Evolutionary conservation across 2,329 filamentous ascomycete species (phyloP).

Genomic region (Colletotrichum destructivum): DNA sequence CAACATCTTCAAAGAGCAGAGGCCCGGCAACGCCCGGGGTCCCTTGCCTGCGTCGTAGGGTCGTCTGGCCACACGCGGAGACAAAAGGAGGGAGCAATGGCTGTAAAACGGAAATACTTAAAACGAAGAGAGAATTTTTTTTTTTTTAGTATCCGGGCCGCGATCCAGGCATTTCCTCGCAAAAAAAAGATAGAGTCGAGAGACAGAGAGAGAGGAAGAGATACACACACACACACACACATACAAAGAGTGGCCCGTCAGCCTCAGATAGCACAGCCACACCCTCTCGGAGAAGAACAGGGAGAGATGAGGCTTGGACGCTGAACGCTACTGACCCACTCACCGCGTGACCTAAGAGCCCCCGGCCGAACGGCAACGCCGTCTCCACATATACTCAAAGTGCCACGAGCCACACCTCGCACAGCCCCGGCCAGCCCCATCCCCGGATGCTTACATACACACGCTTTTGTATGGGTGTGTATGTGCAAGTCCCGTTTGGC

Average conservation of each 20-base stretch:
- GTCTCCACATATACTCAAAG: background rate
- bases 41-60: background rate
- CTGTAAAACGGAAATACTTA: background rate
- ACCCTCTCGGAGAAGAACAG: background rate
- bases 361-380: slow-evolving; percentile 13
- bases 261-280: background rate
- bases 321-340: background rate
- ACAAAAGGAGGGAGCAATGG: background rate
- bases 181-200: no score
- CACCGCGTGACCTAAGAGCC: background rate
- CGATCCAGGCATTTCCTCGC: background rate
- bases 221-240: no score
- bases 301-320: background rate
- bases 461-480: no score
- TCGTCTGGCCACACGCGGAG: background rate
- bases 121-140: no score
- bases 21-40: background rate
- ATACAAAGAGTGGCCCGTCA: background rate
- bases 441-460: background rate
- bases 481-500: no score
- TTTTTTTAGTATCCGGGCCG: background rate
- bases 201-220: no score
- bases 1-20: background rate
- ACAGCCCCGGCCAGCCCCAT: background rate
- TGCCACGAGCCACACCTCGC: background rate